These are phyloP conservation scores for Aspergillus costaricaensis DNA, from an alignment of 2,329 filamentous ascomycete species.

Conservation along the genomic window DNA sequence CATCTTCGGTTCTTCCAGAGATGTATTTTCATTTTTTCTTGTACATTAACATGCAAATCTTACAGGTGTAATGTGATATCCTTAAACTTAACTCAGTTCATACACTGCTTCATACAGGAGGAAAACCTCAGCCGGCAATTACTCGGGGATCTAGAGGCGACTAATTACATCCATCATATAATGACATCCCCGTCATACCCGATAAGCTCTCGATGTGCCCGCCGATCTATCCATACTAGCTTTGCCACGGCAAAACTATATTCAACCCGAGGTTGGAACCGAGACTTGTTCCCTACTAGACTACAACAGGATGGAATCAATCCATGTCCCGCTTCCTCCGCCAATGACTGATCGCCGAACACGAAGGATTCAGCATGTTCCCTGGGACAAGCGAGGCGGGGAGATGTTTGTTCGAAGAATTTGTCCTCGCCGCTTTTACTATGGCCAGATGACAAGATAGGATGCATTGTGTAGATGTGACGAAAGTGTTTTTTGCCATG, in stretches of 20 bases:
- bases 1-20: conserved; percentile 14
- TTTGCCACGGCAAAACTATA: neutral
- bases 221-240: neutral
- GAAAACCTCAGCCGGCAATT: no score
- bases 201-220: neutral
- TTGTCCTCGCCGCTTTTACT: no score
- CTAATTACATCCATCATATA: no score
- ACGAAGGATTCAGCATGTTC: no score
- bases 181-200: neutral
- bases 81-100: neutral
- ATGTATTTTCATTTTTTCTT: conserved; percentile 25
- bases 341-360: no score
- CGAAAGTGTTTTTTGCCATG: no score
- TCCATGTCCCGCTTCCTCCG: neutral
- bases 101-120: neutral
- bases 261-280: neutral
- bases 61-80: conserved; percentile 33
- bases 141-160: no score
- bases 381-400: no score
- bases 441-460: no score
- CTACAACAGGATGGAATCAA: neutral
- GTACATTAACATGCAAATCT: conserved; percentile 38
- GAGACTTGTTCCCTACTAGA: neutral
- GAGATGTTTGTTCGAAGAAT: no score
- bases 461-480: no score